These are phyloP conservation scores for Volvariella volvacea DNA, from an alignment of 1,284 basidiomycete genomes.

Conservation along the genomic window DNA sequence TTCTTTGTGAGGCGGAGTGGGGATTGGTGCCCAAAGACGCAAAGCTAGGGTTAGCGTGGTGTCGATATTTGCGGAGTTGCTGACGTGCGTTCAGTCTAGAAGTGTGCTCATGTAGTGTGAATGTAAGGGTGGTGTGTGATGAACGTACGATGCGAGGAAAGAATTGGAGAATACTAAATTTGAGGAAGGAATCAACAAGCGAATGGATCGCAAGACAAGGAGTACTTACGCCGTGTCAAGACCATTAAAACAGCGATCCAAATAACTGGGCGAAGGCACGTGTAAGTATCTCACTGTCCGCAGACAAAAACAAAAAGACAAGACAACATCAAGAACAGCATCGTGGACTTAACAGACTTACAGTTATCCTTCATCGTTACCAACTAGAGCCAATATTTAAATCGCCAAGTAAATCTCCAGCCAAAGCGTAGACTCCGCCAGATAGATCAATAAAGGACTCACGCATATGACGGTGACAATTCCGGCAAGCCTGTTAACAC, in stretches of 20 bases:
- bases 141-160: background rate
- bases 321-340: background rate
- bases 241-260: background rate
- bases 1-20: too few species aligned
- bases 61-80: background rate
- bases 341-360: background rate
- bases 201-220: background rate
- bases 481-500: background rate
- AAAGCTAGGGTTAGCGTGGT: background rate
- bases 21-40: too few species aligned
- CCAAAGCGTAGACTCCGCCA: background rate
- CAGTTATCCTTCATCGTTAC: slow-evolving; percentile 1
- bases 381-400: background rate
- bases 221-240: background rate
- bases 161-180: background rate
- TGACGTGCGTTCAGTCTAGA: background rate
- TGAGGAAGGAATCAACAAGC: background rate
- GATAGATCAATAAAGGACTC: background rate
- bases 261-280: background rate
- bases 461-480: background rate
- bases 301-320: too few species aligned
- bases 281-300: too few species aligned
- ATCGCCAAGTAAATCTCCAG: background rate
- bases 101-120: background rate
- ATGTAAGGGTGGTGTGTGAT: background rate